Base-by-base conservation (phyloP, 1,284 basidiomycete genomes). In the Trichosporon asahii region DNA sequence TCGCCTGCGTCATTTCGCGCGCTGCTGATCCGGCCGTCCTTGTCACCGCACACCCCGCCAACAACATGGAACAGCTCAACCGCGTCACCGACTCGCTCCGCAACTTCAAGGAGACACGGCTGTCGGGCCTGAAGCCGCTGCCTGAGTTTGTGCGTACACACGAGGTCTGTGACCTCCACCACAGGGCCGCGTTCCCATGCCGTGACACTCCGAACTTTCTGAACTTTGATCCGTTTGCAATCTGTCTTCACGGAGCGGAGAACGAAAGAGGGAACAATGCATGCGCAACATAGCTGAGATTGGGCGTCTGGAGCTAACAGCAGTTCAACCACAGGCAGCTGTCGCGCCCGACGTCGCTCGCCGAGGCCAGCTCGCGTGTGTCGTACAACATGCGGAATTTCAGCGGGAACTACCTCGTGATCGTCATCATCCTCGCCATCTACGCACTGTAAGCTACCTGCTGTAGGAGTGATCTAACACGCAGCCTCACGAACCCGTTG, bases 381-480 rank as follows among this genome's bases (percentile, higher is more conserved):
- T 93, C 93, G 1, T 79, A 96, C 86, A 98, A 97, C 86, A 94
- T 94, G 15, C 89, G 91, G 68, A 92, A 92, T 82, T 93, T 93
- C 84, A 92, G 90, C 70, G 90, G 91, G 70, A 96, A 96, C 84
- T 96, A 96, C 84, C 87, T 89, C 57, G 83, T 95, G 77, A 88
- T 97, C 76, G 86, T 96, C 18, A 88, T 87, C 66, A 80, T 89
- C 44, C 87, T 97, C 67, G 91, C 89, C 15, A 87, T 97, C 70
- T 97, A 96, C 81, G 92, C 94, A 11, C 79, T 97, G 91, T 94
- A 82, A 76, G 91, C 86, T 21, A 0, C 3, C 23, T 2, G 9
- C 1, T 2, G 12, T 37, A 2, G 8, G 5, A 29, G 21, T 8
- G 2, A 33, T 18, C 66, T 66, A 46, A 65, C 27, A 61, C 15